A percentile compares a stretch with the other conserved stretches of the same genome.
phyloP scores from a whole-genome alignment of 139 green algal species.

The Micromonas commoda region DNA sequence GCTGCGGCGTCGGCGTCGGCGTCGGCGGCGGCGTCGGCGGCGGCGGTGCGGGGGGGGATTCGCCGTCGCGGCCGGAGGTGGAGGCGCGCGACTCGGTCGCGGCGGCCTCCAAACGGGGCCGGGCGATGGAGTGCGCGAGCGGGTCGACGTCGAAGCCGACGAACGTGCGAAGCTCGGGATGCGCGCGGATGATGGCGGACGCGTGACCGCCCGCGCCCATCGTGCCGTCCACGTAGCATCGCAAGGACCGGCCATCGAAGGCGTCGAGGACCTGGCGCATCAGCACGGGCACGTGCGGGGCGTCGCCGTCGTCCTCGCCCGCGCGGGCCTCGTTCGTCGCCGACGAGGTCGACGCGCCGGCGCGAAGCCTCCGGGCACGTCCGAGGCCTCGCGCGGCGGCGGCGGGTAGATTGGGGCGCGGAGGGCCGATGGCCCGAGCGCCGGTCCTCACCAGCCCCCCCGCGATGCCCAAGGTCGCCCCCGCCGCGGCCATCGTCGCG shows the following conservation, averaged over 20 bases:
- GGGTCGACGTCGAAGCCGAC: conserved; percentile 83
- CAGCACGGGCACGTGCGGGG: conserved; percentile 55
- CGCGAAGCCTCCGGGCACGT: too few relatives aligned
- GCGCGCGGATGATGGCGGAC: conserved; percentile 47
- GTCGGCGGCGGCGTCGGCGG: neutral
- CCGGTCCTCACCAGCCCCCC: too few relatives aligned
- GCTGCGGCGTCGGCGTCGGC: neutral
- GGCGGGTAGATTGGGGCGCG: too few relatives aligned
- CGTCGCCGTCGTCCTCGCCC: neutral
- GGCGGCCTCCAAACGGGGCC: conserved; percentile 40
- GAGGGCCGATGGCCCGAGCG: too few relatives aligned
- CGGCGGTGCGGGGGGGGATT: neutral
- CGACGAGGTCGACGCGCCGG: too few relatives aligned
- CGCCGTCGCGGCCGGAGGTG: too few relatives aligned
- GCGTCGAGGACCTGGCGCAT: conserved; percentile 51
- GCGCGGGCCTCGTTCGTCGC: too few relatives aligned
- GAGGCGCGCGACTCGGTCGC: too few relatives aligned
- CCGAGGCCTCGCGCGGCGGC: too few relatives aligned
- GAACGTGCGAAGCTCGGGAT: conserved; percentile 65
- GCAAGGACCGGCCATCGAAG: conserved; percentile 31
- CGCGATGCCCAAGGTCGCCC: too few relatives aligned
- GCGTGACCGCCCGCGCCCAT: conserved; percentile 81
- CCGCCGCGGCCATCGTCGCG: too few relatives aligned
- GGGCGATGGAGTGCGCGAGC: conserved; percentile 60
- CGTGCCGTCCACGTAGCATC: conserved; percentile 77